Evolutionary conservation across 1,284 basidiomycete genomes (phyloP).

Genomic region (Marasmius sp.): DNA sequence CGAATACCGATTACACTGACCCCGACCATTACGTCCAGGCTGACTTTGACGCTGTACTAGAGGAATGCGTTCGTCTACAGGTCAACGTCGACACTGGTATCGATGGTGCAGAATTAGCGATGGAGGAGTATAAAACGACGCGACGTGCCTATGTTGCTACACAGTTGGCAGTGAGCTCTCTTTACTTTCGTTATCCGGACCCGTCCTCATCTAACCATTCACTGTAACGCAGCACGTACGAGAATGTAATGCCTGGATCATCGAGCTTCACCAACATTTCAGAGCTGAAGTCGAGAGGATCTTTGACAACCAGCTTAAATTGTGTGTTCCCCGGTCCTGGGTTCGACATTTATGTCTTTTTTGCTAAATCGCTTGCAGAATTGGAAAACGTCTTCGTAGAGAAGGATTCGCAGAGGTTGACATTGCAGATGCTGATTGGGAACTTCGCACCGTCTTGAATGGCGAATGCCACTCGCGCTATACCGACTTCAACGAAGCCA

Average conservation of each 20-base stretch:
- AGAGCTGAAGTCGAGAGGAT: background rate
- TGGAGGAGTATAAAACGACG: background rate
- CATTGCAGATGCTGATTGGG: background rate
- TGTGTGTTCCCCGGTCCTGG: background rate
- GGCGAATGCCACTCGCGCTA: background rate
- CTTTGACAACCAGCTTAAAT: background rate
- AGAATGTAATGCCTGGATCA: background rate
- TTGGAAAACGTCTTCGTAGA: background rate
- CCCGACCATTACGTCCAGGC: background rate
- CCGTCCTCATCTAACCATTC: background rate
- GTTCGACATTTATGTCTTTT: background rate
- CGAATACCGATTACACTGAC: background rate
- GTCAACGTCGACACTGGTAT: background rate
- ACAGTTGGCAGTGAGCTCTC: background rate
- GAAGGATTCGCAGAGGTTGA: background rate
- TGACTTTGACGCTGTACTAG: background rate
- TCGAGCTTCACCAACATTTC: background rate
- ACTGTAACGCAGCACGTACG: background rate
- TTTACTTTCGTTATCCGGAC: background rate
- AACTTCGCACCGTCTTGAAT: background rate
- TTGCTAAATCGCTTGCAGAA: background rate
- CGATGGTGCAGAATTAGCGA: background rate
- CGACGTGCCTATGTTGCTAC: background rate
- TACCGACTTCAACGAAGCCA: background rate
- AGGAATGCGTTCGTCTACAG: background rate